A percentile compares a stretch with the other conserved stretches of the same genome.
phyloP scores from a whole-genome alignment of 441 rosid genomes.

The Brassica hybrid region DNA sequence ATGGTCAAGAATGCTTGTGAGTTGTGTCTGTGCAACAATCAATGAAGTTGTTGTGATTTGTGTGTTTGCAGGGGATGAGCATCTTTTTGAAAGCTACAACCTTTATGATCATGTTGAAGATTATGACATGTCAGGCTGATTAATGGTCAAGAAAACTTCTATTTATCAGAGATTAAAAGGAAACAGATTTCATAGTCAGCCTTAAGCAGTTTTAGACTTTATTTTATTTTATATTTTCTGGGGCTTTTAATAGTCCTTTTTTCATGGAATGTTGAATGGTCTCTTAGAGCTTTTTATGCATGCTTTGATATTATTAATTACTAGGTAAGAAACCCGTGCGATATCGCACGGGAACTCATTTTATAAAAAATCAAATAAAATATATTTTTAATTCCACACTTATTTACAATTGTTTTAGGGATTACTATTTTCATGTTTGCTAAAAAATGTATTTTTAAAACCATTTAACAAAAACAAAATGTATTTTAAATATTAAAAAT shows the following conservation, averaged over 20 bases:
- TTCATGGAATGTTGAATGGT: conserved; percentile 21
- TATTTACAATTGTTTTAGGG: too few species aligned
- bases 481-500: too few species aligned
- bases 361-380: too few species aligned
- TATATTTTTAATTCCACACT: too few species aligned
- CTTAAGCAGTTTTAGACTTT: conserved; percentile 32
- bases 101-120: conserved; percentile 72
- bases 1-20: background rate
- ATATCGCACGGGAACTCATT: too few species aligned
- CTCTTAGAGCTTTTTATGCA: conserved; percentile 10
- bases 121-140: too few species aligned
- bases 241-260: background rate
- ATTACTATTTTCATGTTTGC: too few species aligned
- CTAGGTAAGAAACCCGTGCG: too few species aligned
- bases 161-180: conserved; percentile 19
- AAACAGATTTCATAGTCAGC: conserved; percentile 20
- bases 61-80: conserved; percentile 61
- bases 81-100: too few species aligned
- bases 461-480: too few species aligned
- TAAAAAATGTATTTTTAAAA: too few species aligned
- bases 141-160: too few species aligned
- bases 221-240: background rate
- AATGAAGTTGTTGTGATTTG: conserved; percentile 2
- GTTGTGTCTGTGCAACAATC: conserved; percentile 10
- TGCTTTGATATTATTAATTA: conserved; percentile 20